phyloP scores from a whole-genome alignment of 805 yeast species.

The Candida golubevii region DNA sequence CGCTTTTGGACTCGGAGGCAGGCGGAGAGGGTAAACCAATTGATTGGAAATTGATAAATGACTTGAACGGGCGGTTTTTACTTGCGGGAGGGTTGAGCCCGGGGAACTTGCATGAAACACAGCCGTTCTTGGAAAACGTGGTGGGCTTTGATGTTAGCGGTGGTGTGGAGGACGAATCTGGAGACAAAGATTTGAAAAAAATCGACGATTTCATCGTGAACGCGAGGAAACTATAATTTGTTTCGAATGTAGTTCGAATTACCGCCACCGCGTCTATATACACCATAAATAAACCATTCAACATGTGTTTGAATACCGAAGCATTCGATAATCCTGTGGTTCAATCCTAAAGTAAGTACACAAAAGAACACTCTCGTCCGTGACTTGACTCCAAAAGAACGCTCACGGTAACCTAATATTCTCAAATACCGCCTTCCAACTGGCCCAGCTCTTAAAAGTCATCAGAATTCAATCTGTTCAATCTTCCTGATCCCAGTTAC shows the following conservation, averaged over 20 bases:
- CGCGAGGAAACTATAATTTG: conserved; percentile 32
- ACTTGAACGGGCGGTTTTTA: conserved; percentile 40
- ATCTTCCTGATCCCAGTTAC: conserved; percentile 95
- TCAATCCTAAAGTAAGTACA: too few species aligned
- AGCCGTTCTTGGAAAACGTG: conserved; percentile 47
- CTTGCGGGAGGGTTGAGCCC: conserved; percentile 91
- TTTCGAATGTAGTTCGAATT: too few species aligned
- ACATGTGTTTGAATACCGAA: background rate
- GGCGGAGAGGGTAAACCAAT: conserved; percentile 91
- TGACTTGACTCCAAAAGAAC: too few species aligned
- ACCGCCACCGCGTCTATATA: too few species aligned
- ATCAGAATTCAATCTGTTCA: conserved; percentile 22
- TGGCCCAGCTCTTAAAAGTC: background rate
- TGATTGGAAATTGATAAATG: conserved; percentile 53
- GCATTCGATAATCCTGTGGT: too few species aligned
- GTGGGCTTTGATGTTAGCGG: conserved; percentile 92
- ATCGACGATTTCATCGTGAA: conserved; percentile 53
- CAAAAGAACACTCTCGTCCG: too few species aligned
- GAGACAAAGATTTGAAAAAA: conserved; percentile 65
- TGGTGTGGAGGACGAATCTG: conserved; percentile 77
- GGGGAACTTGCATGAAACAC: conserved; percentile 60
- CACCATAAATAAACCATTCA: background rate
- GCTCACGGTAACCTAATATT: background rate
- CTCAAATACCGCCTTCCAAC: background rate
- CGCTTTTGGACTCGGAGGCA: conserved; percentile 77